Percentiles rank a stretch among this genome's conserved stretches.
phyloP scores from a whole-genome alignment of 164 flowering plant species.

The Stephania cephalantha region DNA sequence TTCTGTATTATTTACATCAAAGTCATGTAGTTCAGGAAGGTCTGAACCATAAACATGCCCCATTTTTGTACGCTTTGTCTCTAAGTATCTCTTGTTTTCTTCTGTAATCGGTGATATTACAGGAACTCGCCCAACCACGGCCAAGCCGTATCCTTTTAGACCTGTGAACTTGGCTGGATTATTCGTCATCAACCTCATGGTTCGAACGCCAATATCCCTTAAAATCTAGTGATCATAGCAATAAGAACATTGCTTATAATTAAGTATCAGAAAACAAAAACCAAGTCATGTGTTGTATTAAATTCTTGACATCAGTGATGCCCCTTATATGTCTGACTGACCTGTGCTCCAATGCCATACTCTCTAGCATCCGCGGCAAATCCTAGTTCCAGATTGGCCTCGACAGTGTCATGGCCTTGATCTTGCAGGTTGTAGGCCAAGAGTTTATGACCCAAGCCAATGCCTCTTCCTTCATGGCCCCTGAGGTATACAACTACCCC shows the following conservation, averaged over 20 bases:
- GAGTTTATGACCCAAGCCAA: slow-evolving; percentile 87
- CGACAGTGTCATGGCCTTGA: slow-evolving; percentile 93
- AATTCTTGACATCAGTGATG: not conserved
- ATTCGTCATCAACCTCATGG: slow-evolving; percentile 87
- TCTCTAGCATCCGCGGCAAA: slow-evolving; percentile 83
- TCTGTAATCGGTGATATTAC: slow-evolving; percentile 78
- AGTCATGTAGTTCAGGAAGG: slow-evolving; percentile 24
- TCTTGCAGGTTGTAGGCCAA: slow-evolving; percentile 88
- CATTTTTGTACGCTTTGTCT: slow-evolving; percentile 82
- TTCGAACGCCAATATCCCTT: slow-evolving; percentile 70
- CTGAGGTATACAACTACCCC: slow-evolving; percentile 77
- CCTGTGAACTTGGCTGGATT: slow-evolving; percentile 88
- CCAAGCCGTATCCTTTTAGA: slow-evolving; percentile 81
- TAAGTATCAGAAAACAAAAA: not conserved
- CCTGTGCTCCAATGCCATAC: slow-evolving; percentile 95
- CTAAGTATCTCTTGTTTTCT: slow-evolving; percentile 77
- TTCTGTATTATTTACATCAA: slow-evolving; percentile 16
- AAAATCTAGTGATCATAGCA: slow-evolving; percentile 43
- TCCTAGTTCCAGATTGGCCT: slow-evolving; percentile 86
- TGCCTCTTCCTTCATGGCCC: slow-evolving; percentile 94
- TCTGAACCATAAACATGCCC: slow-evolving; percentile 92
- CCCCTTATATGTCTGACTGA: slow-evolving; percentile 10
- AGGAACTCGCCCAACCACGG: slow-evolving; percentile 80
- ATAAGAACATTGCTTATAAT: not conserved
- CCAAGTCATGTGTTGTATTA: not conserved